Base-by-base conservation (phyloP, 352 stramenopile genomes). In the Pythium oligandrum region DNA sequence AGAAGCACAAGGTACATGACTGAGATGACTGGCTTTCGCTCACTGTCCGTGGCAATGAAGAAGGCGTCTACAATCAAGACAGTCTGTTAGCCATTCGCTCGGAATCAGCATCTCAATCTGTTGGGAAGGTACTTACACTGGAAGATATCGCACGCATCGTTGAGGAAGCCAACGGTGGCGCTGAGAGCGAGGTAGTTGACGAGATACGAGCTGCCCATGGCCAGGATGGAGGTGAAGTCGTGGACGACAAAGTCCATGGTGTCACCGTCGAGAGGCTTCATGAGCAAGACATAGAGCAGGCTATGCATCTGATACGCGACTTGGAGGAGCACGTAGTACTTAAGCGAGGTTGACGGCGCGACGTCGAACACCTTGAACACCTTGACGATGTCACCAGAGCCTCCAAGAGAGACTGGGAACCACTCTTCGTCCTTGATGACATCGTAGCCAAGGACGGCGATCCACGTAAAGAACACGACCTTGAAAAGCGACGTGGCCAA, bases 201-300 rank as follows among this genome's bases (percentile, higher is more conserved):
- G 30, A 80, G 65, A 32, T 73, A 80, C 48, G 70, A 73, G 34
- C 61, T 57, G 51, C 51, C 57, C n/a, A 80, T 73, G 46, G 75
- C 62, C 49, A 77, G 59, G 17, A 80, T 71, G 26, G 64, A 69
- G 26, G 64, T 54, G 40, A 80, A 55, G 38, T 80, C 65, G 30
- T 80, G 70, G 38, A 77, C 35, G 39, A 76, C 35, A 58, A 77
- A 73, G 40, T 77, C 70, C 31, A 77, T 65, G 44, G 73, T 75
- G 46, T 77, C 67, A 47, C 61, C 67, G n/a, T 67, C 59, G n/a
- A 77, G 65, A 17, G 70, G 64, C 26, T 67, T 75, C 35, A 75
- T 61, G 26, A 73, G 49, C 26, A 77, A 26, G 67, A 77, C 69
- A 50, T 63, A 77, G 10, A 80, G 30, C 9, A 77, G 40, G 45